Percentiles rank a stretch among this genome's conserved stretches.
Evolutionary conservation across 164 flowering plant species (phyloP).

Genomic region (Taxillus chinensis): DNA sequence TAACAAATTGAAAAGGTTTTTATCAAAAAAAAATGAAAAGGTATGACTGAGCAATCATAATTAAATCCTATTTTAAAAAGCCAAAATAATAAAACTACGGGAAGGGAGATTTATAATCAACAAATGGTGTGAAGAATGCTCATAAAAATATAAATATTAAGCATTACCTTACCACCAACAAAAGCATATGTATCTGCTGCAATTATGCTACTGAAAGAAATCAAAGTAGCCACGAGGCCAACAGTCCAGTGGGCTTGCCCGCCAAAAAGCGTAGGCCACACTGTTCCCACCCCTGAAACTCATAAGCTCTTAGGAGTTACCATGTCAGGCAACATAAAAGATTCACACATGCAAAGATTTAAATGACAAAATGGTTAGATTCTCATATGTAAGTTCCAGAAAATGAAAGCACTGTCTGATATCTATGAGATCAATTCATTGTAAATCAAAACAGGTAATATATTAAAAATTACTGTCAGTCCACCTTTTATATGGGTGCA

Average conservation of each 20-base stretch:
- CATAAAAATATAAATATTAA: background rate
- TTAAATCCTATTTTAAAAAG: no score
- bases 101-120: no score
- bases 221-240: constrained; percentile 87
- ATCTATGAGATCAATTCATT: no score
- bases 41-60: no score
- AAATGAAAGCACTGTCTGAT: background rate
- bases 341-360: background rate
- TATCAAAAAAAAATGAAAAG: background rate
- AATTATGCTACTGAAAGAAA: constrained; percentile 79
- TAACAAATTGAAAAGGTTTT: background rate
- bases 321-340: background rate
- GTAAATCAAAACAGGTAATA: no score
- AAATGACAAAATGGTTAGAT: background rate
- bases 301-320: constrained; percentile 15
- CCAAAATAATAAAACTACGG: no score
- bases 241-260: constrained; percentile 96
- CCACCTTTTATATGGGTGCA: no score
- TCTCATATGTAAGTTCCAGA: background rate
- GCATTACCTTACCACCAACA: constrained; percentile 80
- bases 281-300: constrained; percentile 46
- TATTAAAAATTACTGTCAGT: no score
- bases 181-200: constrained; percentile 96
- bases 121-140: no score
- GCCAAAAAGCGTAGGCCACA: constrained; percentile 88